Percentiles rank a stretch among this genome's conserved stretches.
phyloP scores from a whole-genome alignment of 2,329 filamentous ascomycete genomes.

The Metarhizium guizhouense region DNA sequence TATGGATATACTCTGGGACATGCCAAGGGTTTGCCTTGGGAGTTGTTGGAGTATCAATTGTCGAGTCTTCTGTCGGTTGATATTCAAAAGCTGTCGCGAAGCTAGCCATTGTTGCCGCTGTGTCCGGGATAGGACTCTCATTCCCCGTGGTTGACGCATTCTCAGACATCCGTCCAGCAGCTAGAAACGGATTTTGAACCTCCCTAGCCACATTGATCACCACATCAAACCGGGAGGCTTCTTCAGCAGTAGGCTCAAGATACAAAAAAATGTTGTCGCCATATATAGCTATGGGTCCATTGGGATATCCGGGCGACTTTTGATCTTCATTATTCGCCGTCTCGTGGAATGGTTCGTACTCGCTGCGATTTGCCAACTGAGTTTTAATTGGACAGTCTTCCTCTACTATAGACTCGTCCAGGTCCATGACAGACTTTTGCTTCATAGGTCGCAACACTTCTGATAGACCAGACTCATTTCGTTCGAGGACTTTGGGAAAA shows the following conservation, averaged over 20 bases:
- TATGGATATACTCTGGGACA: conserved; percentile 74
- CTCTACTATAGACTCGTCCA: conserved; percentile 39
- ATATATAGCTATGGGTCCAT: conserved; percentile 76
- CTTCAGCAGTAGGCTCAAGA: conserved; percentile 68
- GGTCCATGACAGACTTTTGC: conserved; percentile 24
- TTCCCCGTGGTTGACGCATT: conserved; percentile 20
- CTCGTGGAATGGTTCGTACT: conserved; percentile 49
- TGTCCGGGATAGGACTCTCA: conserved; percentile 41
- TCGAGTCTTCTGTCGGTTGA: conserved; percentile 27
- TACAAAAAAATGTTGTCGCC: conserved; percentile 71
- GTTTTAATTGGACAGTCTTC: conserved; percentile 50
- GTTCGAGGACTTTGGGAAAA: conserved; percentile 50
- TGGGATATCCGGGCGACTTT: conserved; percentile 74
- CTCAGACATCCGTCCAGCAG: conserved; percentile 18
- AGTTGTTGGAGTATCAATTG: conserved; percentile 40
- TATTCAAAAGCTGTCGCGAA: conserved; percentile 55
- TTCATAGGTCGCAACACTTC: conserved; percentile 46
- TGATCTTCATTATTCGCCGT: conserved; percentile 69
- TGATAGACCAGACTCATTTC: conserved; percentile 52
- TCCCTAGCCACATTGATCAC: conserved; percentile 80
- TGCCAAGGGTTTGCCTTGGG: conserved; percentile 43
- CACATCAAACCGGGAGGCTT: conserved; percentile 70
- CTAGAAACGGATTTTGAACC: conserved; percentile 65
- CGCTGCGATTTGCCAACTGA: conserved; percentile 51
- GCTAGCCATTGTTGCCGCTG: conserved; percentile 47